Percentiles rank a stretch among this genome's conserved stretches.
phyloP scores from a whole-genome alignment of 2,329 filamentous ascomycete species.

The Bipolaris oryzae region DNA sequence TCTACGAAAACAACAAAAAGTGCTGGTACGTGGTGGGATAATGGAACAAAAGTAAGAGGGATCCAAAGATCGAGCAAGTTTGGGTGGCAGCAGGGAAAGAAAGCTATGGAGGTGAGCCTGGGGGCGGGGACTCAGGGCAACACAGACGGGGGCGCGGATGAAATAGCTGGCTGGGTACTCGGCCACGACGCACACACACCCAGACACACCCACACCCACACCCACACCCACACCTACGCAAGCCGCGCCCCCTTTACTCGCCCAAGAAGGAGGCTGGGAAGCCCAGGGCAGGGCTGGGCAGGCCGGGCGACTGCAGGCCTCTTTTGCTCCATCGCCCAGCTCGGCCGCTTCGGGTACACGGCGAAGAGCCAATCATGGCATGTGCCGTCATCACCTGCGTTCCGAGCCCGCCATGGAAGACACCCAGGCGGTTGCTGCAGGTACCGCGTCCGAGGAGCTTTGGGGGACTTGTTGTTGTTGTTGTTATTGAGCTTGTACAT shows the following conservation, averaged over 20 bases:
- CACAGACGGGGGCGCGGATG: constrained; percentile 33
- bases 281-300: constrained; percentile 41
- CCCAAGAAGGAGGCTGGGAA: constrained; percentile 32
- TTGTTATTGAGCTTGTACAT: neutral
- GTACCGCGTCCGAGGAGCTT: constrained; percentile 22
- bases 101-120: constrained; percentile 15
- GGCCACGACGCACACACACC: neutral
- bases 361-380: constrained; percentile 35
- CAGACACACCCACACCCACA: neutral
- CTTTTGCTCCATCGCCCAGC: constrained; percentile 34
- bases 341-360: constrained; percentile 17
- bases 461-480: neutral
- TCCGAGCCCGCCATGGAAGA: constrained; percentile 6
- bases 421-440: constrained; percentile 30
- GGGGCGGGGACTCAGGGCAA: constrained; percentile 10
- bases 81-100: constrained; percentile 10
- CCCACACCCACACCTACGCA: constrained; percentile 22
- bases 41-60: constrained; percentile 4
- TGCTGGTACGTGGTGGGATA: constrained; percentile 24
- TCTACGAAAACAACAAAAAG: constrained; percentile 21
- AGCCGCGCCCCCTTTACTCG: constrained; percentile 12
- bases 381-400: constrained; percentile 27
- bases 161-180: constrained; percentile 23
- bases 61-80: neutral
- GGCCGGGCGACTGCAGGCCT: constrained; percentile 3